phyloP scores from a whole-genome alignment of 257 asterid genomes.

The Haberlea rhodopensis region DNA sequence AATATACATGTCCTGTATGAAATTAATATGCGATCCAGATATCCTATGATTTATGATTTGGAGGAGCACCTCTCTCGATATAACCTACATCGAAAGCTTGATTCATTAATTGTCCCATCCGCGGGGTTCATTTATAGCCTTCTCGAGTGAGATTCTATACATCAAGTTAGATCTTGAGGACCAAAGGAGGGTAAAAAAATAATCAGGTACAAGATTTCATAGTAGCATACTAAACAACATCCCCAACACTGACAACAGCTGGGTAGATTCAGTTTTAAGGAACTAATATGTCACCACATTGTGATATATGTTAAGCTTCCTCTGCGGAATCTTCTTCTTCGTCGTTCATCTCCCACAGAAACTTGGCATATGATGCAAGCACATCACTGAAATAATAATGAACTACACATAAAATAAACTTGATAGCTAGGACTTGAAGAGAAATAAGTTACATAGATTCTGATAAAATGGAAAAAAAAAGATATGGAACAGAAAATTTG shows the following conservation, averaged over 20 bases:
- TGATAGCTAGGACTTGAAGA: neutral
- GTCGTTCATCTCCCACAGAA: slow-evolving; percentile 75
- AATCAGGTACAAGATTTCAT: neutral
- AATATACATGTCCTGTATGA: too few species aligned
- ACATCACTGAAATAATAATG: slow-evolving; percentile 49
- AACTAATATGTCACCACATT: neutral
- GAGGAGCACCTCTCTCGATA: too few species aligned
- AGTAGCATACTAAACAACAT: neutral
- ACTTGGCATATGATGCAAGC: slow-evolving; percentile 78
- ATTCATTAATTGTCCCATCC: neutral
- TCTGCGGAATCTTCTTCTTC: slow-evolving; percentile 33
- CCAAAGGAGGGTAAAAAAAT: neutral
- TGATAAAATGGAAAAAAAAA: too few species aligned
- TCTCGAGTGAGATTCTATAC: neutral
- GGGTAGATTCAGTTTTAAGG: neutral
- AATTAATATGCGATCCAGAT: neutral
- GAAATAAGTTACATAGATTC: neutral
- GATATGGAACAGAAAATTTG: too few species aligned
- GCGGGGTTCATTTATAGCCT: neutral
- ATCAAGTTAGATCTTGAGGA: neutral
- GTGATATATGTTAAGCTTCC: slow-evolving; percentile 16
- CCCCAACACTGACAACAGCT: neutral
- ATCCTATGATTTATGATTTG: too few species aligned
- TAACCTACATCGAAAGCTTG: neutral
- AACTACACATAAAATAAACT: neutral